Evolutionary conservation across 2,329 filamentous ascomycete genomes (phyloP), one percentile per base, ranked within the genome.

Genomic region (Alternaria hordeiaustralica): DNA sequence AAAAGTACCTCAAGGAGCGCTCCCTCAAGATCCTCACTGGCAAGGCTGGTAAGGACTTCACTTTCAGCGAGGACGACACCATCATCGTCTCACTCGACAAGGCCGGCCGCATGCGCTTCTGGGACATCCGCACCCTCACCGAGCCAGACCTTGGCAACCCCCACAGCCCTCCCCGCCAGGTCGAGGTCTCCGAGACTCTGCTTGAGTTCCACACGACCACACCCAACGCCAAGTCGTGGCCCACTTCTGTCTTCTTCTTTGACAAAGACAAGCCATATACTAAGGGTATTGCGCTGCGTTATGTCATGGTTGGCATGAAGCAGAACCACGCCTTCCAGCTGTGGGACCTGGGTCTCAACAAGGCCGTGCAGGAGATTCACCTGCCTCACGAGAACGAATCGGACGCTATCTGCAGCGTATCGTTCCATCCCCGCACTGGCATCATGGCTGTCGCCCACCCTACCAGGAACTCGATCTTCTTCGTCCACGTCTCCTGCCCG

Each of bases 281-380:
- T 82, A 97, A 96, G 83, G 91, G 92, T 64, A 91, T 92, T 75
- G 94, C 96, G 51, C 86, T 97, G 67, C 90, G 96, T 65, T 99
- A 99, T 83, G 91, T 99, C 84, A 90, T 99, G 78, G 93, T 99
- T 66, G 96, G 96, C 74, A 93, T 98, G 88, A 97, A 98, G 84
- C 96, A 99, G 81, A 99, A 99, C 81, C 96, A 99, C 83, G 96
- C 95, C 60, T 88, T 99, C 66, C 96, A 99, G 84, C 88, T 99
- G 47, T 99, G 96, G 96, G 96, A 99, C 84, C 89, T 99, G 76
- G 94, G 92, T 45, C 89, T 99, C 33, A 92, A 92, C 70, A 97
- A 97, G 82, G 93, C 94, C 28, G 96, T 99, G 41, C 95, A 99
- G 79, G 96, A 99, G 83, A 90, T 99, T 79, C 96, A 97, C 79